phyloP scores from a whole-genome alignment of 176 grass and related monocot species.

The Zizania latifolia region DNA sequence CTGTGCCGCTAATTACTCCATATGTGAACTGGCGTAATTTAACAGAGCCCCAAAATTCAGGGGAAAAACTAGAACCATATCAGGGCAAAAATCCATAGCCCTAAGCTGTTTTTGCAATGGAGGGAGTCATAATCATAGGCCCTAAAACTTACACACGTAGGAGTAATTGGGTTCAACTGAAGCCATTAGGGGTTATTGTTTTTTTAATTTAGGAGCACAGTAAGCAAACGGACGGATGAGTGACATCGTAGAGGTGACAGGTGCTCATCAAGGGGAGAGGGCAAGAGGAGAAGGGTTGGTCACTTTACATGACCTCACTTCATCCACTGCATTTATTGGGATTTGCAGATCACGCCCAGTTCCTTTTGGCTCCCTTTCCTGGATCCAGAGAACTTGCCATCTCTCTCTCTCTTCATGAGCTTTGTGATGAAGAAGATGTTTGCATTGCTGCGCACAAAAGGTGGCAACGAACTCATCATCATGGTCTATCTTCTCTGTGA shows the following conservation, averaged over 20 bases:
- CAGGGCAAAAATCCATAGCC: not conserved
- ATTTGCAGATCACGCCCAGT: slow-evolving; percentile 35
- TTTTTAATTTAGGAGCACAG: not conserved
- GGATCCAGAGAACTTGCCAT: slow-evolving; percentile 30
- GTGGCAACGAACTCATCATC: slow-evolving; percentile 10
- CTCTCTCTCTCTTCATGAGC: slow-evolving; percentile 12
- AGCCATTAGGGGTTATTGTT: too few relatives aligned
- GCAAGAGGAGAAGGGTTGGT: slow-evolving; percentile 34
- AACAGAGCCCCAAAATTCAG: too few relatives aligned
- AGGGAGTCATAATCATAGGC: not conserved
- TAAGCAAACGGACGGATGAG: slow-evolving; percentile 11
- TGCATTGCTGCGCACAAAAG: not conserved
- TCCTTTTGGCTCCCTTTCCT: slow-evolving; percentile 22
- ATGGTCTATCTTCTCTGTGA: too few relatives aligned
- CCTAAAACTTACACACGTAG: not conserved
- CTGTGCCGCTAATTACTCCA: too few relatives aligned
- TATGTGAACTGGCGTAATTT: too few relatives aligned
- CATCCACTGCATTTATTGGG: slow-evolving; percentile 52
- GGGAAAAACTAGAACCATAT: too few relatives aligned
- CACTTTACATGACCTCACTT: slow-evolving; percentile 43
- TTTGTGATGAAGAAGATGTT: slow-evolving; percentile 4
- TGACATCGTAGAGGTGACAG: slow-evolving; percentile 13
- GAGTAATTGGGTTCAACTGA: not conserved
- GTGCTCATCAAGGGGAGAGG: not conserved
- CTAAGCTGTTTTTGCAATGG: not conserved